Evolutionary conservation across 352 stramenopile species (phyloP), one percentile per base, ranked within the genome.

Genomic region (Blastocystis sp.): DNA sequence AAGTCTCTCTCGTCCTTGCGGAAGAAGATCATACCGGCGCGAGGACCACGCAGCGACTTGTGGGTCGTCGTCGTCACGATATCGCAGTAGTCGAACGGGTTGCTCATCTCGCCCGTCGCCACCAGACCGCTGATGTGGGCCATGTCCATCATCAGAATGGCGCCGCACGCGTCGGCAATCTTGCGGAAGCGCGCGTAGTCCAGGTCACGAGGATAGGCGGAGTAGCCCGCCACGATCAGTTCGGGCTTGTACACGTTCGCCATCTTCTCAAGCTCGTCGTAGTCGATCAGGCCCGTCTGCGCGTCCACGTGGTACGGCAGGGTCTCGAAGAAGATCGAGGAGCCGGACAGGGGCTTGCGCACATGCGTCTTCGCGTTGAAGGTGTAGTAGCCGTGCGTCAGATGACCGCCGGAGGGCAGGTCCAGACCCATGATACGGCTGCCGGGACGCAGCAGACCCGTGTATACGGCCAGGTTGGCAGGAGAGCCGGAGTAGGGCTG

Each of bases 131-230:
- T 7, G 28, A 34, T 34, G 28, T 34, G 28, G 28, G 28, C 28
- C 28, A 34, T 34, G 28, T 34, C 28, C 28, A 95, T 93, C 63
- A 99, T 91, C 70, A 99, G 91, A 87, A 98, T 97, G 4, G 97
- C 95, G 69, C 96, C 95, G 89, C 98, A 92, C 79, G 92, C 90
- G 89, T 96, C 94, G 38, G 95, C 97, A 91, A 99, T 97, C 89
- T 97, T 91, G 64, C 95, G 94, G 92, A 99, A 98, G 78, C 96
- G 94, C 90, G 97, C 94, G 91, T 99, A 99, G 92, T 99, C 97
- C 90, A 66, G 80, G 19, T 90, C 61, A 98, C 97, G 94, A 74
- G 97, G 95, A 93, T 99, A 99, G 17, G 97, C 97, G 89, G 94
- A 98, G 24, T 95, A 97, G 68, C 97, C 97, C 19, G 97, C 97